Percentiles rank a stretch among this genome's conserved stretches.
Evolutionary conservation across 371 early-diverging fungal species (phyloP).

Genomic region (Blastocladiella emersonii): DNA sequence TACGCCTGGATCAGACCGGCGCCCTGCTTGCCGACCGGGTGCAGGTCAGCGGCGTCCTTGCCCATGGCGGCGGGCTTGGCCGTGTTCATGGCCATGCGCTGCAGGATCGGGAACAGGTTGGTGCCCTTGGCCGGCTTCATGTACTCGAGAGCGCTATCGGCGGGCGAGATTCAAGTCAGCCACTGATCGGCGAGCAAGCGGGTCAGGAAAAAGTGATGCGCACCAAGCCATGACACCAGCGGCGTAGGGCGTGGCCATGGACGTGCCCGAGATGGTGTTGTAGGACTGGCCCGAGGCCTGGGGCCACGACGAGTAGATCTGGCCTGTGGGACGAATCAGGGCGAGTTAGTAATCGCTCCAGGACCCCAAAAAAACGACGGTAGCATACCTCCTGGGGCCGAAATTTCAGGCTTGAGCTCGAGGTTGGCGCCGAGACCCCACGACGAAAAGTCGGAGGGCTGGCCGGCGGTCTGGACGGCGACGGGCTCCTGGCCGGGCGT

Average conservation of each 20-base stretch:
- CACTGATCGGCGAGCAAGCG: too few relatives aligned
- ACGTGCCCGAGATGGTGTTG: conserved; percentile 17
- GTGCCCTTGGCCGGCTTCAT: neutral
- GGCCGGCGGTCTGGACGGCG: conserved; percentile 25
- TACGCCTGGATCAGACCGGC: conserved; percentile 32
- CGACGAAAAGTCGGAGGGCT: conserved; percentile 38
- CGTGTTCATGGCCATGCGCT: neutral
- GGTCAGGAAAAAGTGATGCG: too few relatives aligned
- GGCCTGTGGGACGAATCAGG: too few relatives aligned
- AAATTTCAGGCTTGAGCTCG: conserved; percentile 43
- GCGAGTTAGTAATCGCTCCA: too few relatives aligned
- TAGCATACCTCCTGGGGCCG: too few relatives aligned
- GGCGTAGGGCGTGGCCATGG: conserved; percentile 29
- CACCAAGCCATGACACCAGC: conserved; percentile 8
- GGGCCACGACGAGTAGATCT: conserved; percentile 7
- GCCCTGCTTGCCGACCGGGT: conserved; percentile 28
- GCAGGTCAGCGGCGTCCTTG: conserved; percentile 9
- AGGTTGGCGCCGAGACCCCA: conserved; percentile 57
- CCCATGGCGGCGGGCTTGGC: conserved; percentile 31
- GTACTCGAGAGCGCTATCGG: neutral
- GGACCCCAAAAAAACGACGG: neutral
- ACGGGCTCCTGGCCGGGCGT: neutral
- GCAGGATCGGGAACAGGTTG: neutral
- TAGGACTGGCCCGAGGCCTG: neutral
- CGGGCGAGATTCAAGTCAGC: too few relatives aligned